Conservation (phyloP, 2,329 filamentous ascomycete species). For the Leptographium wingfieldii region DNA sequence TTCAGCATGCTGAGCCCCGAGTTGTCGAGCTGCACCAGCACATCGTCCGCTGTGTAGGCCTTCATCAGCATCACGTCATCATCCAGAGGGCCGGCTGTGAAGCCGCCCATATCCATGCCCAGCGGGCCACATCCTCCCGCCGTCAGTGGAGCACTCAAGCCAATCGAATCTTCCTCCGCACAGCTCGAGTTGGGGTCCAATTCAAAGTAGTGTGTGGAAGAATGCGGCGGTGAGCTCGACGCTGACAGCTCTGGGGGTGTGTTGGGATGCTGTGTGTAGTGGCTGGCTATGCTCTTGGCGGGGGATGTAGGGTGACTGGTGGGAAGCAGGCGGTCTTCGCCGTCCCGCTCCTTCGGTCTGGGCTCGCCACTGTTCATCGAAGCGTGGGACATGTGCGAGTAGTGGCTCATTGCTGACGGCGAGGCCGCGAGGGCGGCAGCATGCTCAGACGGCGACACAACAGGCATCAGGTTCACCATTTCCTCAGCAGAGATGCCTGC, state of each 20-base stretch:
- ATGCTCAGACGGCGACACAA: slow-evolving; percentile 15
- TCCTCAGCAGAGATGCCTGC: slow-evolving; percentile 7
- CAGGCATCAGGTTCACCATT: slow-evolving; percentile 15
- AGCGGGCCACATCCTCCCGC: slow-evolving; percentile 11
- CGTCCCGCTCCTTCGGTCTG: slow-evolving; percentile 5
- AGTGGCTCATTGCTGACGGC: slow-evolving; percentile 32
- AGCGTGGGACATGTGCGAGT: slow-evolving; percentile 34
- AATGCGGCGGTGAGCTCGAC: slow-evolving; percentile 42
- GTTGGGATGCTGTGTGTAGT: slow-evolving; percentile 28
- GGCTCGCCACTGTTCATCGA: slow-evolving; percentile 17
- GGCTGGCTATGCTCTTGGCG: slow-evolving; percentile 36
- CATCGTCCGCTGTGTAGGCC: slow-evolving; percentile 29
- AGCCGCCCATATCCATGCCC: slow-evolving; percentile 23
- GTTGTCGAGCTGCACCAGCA: slow-evolving; percentile 30
- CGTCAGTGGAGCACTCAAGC: slow-evolving; percentile 20
- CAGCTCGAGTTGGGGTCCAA: slow-evolving; percentile 27
- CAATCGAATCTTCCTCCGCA: slow-evolving; percentile 15
- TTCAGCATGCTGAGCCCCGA: slow-evolving; percentile 34
- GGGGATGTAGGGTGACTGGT: slow-evolving; percentile 27
- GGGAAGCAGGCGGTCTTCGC: slow-evolving; percentile 12
- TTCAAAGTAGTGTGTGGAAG: slow-evolving; percentile 31
- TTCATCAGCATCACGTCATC: slow-evolving; percentile 33
- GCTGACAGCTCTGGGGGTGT: slow-evolving; percentile 49
- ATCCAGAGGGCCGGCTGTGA: slow-evolving; percentile 18
- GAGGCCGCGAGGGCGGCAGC: slow-evolving; percentile 22